Percentiles rank a stretch among this genome's conserved stretches.
Conservation (phyloP, 1,139 yeast species). For the Eremothecium gossypii region DNA sequence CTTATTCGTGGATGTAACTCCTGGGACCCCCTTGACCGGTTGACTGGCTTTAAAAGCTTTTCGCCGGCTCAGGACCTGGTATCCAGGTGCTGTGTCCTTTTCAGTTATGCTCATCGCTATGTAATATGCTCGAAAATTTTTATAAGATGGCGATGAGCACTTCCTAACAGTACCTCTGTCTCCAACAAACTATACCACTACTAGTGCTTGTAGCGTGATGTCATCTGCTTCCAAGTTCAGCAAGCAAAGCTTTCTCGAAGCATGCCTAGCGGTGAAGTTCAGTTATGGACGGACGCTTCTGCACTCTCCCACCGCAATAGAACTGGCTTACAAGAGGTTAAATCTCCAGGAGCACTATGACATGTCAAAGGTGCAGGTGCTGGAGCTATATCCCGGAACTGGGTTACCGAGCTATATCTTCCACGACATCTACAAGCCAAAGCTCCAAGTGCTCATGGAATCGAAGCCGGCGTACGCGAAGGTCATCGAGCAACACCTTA, state of each 20-base stretch:
- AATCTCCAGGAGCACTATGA: constrained; percentile 33
- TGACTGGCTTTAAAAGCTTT: too few relatives aligned
- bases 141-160: too few relatives aligned
- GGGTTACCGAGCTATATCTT: constrained; percentile 44
- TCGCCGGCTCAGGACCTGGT: too few relatives aligned
- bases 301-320: constrained; percentile 13
- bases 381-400: constrained; percentile 56
- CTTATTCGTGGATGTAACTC: too few relatives aligned
- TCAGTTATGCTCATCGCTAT: too few relatives aligned
- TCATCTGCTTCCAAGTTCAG: not conserved
- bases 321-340: constrained; percentile 27
- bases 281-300: constrained; percentile 5
- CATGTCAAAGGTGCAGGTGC: constrained; percentile 41
- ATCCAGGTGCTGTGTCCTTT: too few relatives aligned
- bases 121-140: too few relatives aligned
- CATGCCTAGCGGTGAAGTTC: not conserved
- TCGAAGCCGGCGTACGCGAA: constrained; percentile 35
- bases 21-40: too few relatives aligned
- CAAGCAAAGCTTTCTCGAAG: not conserved
- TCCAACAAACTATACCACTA: too few relatives aligned
- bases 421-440: constrained; percentile 48
- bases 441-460: constrained; percentile 52
- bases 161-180: too few relatives aligned
- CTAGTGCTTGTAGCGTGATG: not conserved
- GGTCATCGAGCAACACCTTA: constrained; percentile 23